Evolutionary conservation across 495 filamentous ascomycete species (phyloP).

Genomic region (Hyaloscypha finlandica): DNA sequence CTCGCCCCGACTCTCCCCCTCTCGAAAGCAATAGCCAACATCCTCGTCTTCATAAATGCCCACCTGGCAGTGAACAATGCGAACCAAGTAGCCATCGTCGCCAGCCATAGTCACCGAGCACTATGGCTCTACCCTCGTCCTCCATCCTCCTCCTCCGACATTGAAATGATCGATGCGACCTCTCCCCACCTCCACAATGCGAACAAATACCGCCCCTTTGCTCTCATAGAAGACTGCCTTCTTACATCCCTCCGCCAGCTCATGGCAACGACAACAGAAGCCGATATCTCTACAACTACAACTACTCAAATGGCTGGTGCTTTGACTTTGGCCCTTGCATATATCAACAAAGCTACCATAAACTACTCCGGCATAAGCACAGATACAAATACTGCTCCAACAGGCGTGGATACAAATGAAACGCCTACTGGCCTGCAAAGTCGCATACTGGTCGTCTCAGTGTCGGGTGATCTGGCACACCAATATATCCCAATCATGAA

Average conservation of each 20-base stretch:
- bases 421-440: conserved; percentile 60
- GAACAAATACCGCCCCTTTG: conserved; percentile 94
- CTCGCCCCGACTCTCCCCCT: conserved; percentile 77
- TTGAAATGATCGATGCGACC: conserved; percentile 47
- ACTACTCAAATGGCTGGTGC: conserved; percentile 89
- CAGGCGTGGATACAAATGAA: conserved; percentile 37
- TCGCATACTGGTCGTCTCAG: conserved; percentile 83
- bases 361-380: conserved; percentile 36
- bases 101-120: conserved; percentile 80
- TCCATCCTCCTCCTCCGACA: conserved; percentile 37
- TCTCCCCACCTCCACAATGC: conserved; percentile 48
- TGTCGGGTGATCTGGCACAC: conserved; percentile 77
- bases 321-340: conserved; percentile 81
- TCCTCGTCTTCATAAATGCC: conserved; percentile 95
- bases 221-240: conserved; percentile 77
- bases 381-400: conserved; percentile 32
- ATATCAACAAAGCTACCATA: conserved; percentile 69
- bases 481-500: conserved; percentile 99
- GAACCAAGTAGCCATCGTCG: conserved; percentile 91
- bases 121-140: conserved; percentile 80
- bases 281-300: conserved; percentile 59
- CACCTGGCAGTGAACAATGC: conserved; percentile 91
- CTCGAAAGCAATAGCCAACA: conserved; percentile 80
- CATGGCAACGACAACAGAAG: conserved; percentile 61
- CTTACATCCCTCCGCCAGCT: conserved; percentile 68